A percentile compares a stretch with the other conserved stretches of the same genome.
Conservation (phyloP, 441 rosid species). For the Breynia disticha region DNA sequence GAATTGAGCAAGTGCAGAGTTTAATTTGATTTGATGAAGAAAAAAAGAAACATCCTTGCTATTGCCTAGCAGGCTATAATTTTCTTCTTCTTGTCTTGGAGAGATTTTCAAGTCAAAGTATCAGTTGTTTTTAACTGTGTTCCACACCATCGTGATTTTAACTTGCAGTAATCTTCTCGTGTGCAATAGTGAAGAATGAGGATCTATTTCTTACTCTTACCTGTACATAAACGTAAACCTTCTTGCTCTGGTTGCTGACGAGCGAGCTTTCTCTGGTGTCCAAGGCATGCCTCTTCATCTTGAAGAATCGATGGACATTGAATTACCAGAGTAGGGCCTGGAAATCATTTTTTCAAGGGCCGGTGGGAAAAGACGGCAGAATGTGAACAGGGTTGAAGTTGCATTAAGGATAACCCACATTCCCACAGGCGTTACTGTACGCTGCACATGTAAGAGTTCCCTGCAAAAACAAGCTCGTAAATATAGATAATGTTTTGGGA, state of each 20-base stretch:
- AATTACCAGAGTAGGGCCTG: conserved; percentile 84
- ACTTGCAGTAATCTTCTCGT: no score
- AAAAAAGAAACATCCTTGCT: no score
- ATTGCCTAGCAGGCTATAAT: no score
- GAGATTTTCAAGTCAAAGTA: no score
- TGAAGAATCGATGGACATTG: conserved; percentile 61
- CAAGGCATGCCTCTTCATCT: conserved; percentile 97
- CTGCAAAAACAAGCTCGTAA: no score
- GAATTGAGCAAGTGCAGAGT: no score
- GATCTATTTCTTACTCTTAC: not conserved
- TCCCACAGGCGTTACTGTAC: conserved; percentile 79
- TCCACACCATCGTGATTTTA: no score
- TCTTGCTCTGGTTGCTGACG: conserved; percentile 38
- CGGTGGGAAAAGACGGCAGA: conserved; percentile 96
- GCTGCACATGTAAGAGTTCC: conserved; percentile 61
- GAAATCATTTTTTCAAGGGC: conserved; percentile 83
- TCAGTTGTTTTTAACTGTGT: no score
- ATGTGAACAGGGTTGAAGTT: conserved; percentile 89
- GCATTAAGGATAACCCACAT: conserved; percentile 87
- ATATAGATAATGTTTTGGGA: no score
- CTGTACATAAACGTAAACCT: not conserved
- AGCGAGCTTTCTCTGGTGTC: conserved; percentile 93
- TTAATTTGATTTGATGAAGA: no score
- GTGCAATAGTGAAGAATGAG: no score
- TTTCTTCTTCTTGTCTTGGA: no score